Evolutionary conservation across 2,329 filamentous ascomycete species (phyloP), one percentile per base, ranked within the genome.

Genomic region (Ophiostoma tasmaniense): DNA sequence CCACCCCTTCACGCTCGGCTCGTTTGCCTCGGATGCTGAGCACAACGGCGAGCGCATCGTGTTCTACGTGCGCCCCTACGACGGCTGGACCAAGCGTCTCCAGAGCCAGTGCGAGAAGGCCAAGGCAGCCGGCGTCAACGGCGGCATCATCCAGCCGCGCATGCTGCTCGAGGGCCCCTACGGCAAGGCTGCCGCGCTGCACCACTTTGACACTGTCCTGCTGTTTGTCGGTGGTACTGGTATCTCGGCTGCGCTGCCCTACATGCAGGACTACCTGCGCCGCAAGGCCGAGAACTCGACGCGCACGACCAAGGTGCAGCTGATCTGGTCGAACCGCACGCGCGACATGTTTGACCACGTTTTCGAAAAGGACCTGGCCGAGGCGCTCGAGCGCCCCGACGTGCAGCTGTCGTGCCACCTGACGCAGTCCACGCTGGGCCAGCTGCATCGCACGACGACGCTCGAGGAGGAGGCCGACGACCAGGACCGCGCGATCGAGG

Each of bases 1-100:
- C 69, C 82, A 84, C 62, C 82, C 82, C 0, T 84, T 84, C 67
- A 83, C 82, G 0, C 78, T 83, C 13, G 80, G 80, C 0, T 14
- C 25, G 22, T 65, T 45, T 20, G 22, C 11, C 11, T 8, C 64
- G 7, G 64, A 65, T 6, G 64, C 64, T 14, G 64, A 28, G 64
- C 35, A 28, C 42, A 69, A 69, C 22, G 67, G 66, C 20, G 52
- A 69, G 13, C 70, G 66, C 33, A 69, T 73, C 14, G 61, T 68
- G 14, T 73, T 73, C 67, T 68, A 59, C 35, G 66, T 73, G 13
- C 70, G 71, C 2, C 72, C 72, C 14, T 70, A 69, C 66, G 69
- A 72, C 39, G 72, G 72, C 67, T 73, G 72, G 72, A 73, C 72
- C 33, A 68, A 70, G 50, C 67, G 68, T 64, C 72, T 73, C 14